Base-by-base conservation (phyloP, 192 early-diverging fungal species). In the Coemansia sp. region DNA sequence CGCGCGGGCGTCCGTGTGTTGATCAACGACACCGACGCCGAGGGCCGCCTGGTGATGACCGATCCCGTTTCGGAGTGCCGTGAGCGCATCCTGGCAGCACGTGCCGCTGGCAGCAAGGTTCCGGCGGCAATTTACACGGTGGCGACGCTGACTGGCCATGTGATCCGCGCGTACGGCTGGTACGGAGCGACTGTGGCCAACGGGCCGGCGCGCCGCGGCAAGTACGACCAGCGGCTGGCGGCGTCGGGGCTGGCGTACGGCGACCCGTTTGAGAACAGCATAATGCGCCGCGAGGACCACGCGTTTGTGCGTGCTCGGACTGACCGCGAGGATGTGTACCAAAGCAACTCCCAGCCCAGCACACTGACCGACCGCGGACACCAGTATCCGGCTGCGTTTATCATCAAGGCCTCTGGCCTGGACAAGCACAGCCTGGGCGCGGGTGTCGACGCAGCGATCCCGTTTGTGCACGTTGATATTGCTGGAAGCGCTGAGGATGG, bases 41-140 rank as follows among this genome's bases (percentile, higher is more conserved):
- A 95, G 72, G 93, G 93, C 29, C 87, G 93, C 18, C 87, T 93
- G 82, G 89, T 93, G 54, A 91, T 94, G 89, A 86, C 88, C 1
- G 90, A 92, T 67, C 81, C 87, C 11, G 74, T 91, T 7, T 81
- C 81, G 58, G 83, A 89, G 60, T 89, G 87, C 80, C 87, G 87
- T 59, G 89, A 92, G 77, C 68, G 69, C 50, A 83, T 84, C n/a
- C 23, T 89, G 48, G 86, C 84, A 4, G 82, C 86, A n/a, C 74
- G 82, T 21, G 67, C 73, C 31, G 61, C 76, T 9, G 81, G 77
- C 24, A 43, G 76, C 38, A 62, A 59, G 10, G 74, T 80, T 22
- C 73, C 69, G n/a, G 59, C 75, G 2, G 85, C 83, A 0, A 67
- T 93, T 16, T 89, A 89, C 69, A 93, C 92, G 4, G 87, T 92